Percentiles rank a stretch among this genome's conserved stretches.
phyloP scores from a whole-genome alignment of 108 stramenopile genomes.

The Fistulifera pelliculosa region DNA sequence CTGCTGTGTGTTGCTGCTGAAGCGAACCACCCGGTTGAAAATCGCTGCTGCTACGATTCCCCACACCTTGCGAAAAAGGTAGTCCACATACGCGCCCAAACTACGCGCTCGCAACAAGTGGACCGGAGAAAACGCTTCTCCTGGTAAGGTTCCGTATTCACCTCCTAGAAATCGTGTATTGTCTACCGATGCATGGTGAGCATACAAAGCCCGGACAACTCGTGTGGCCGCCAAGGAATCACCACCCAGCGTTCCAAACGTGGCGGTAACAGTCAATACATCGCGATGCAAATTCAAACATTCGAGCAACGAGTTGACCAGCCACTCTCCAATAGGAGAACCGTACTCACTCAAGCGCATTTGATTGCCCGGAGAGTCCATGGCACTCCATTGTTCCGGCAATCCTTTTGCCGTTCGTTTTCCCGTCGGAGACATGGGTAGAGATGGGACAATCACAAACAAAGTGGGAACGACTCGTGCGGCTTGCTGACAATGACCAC shows the following conservation, averaged over 20 bases:
- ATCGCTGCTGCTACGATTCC: not conserved
- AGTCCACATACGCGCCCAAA: conserved; percentile 67
- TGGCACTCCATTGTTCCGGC: conserved; percentile 28
- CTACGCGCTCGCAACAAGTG: conserved; percentile 40
- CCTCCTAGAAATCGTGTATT: conserved; percentile 70
- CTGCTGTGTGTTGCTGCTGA: too few relatives aligned
- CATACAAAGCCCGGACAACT: conserved; percentile 60
- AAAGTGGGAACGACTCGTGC: conserved; percentile 48
- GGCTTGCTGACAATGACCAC: conserved; percentile 29
- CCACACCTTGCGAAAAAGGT: conserved; percentile 34
- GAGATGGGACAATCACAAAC: conserved; percentile 46
- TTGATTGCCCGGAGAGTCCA: conserved; percentile 3
- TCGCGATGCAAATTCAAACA: conserved; percentile 65
- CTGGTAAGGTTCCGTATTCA: conserved; percentile 40
- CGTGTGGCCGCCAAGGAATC: conserved; percentile 78
- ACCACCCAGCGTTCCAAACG: conserved; percentile 73
- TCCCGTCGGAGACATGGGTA: conserved; percentile 76
- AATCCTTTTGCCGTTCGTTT: conserved; percentile 47
- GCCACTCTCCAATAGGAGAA: conserved; percentile 32
- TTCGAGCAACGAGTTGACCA: conserved; percentile 47
- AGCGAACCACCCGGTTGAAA: not conserved
- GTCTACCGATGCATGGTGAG: conserved; percentile 44
- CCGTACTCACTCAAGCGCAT: conserved; percentile 4
- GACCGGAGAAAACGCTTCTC: conserved; percentile 47
- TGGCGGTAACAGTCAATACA: conserved; percentile 44